Base-by-base conservation (phyloP, 129 eudicot genomes). In the Flaveria bidentis region DNA sequence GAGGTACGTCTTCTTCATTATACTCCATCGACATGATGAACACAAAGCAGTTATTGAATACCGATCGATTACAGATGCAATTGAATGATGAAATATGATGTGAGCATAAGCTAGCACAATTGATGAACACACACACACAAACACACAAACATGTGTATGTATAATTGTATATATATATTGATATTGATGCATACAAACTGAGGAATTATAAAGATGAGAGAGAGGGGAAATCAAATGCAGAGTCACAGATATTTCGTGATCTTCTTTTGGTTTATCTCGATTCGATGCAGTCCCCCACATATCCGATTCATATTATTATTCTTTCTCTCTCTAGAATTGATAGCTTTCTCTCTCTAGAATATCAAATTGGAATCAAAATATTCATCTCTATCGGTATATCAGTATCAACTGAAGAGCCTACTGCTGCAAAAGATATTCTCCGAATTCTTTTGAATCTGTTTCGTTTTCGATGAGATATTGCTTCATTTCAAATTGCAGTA, bases 161-260 rank as follows among this genome's bases (percentile, higher is more conserved):
- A n/a, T n/a, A n/a, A n/a, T n/a, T n/a, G n/a, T n/a, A 45, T 25
- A 68, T 12, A 18, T 22, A 15, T 9, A 50, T 5, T 20, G 22
- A 4, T 4, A 36, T 36, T 36, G 74, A 67, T 45, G 44, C 69
- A 61, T 58, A 55, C 16, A 53, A n/a, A 46, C 12, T 44, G 45
- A 23, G 45, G 25, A 68, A 36, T 49, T 80, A 28, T 28, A 20
- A 39, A 60, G 76, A 71, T 20, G 83, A 73, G 61, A 56, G 78
- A 69, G 72, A 69, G 72, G n/a, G 75, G 71, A 67, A 73, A 72
- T 80, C 75, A 73, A 60, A 83, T 67, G 73, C 82, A 76, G 79
- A 53, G 88, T 86, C 86, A 84, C 88, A 86, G 85, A 89, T 89
- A 79, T 86, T 89, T 76, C 85, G 91, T 89, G 91, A 89, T 89